These are phyloP conservation scores for Blastobotrys serpentis DNA, from an alignment of 1,139 yeast genomes.

Conservation along the genomic window DNA sequence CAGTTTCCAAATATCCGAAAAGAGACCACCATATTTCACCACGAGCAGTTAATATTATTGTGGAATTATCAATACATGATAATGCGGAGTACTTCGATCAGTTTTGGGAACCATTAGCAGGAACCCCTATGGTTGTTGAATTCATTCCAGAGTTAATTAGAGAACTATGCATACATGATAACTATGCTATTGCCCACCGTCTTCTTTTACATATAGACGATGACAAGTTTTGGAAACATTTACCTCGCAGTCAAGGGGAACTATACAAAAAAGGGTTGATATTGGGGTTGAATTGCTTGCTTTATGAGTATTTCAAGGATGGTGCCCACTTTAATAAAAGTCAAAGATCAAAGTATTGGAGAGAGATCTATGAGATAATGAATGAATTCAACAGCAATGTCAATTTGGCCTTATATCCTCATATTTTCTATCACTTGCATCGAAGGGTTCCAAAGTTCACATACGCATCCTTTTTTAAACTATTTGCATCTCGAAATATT, in stretches of 20 bases:
- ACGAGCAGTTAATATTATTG: background rate
- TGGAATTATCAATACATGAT: background rate
- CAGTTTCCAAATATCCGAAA: background rate
- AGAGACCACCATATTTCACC: conserved; percentile 1
- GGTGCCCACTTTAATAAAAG: background rate
- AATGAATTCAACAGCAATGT: conserved; percentile 19
- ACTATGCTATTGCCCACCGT: conserved; percentile 8
- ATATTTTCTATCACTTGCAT: conserved; percentile 22
- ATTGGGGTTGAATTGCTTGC: conserved; percentile 24
- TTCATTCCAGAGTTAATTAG: conserved; percentile 22
- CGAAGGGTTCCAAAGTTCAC: conserved; percentile 23
- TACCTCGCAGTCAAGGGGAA: background rate
- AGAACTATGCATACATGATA: background rate
- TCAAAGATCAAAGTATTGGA: conserved; percentile 19
- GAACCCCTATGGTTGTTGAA: conserved; percentile 21
- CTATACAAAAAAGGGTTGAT: conserved; percentile 12
- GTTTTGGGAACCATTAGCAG: conserved; percentile 21
- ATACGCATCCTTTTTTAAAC: conserved; percentile 24
- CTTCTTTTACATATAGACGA: conserved; percentile 11
- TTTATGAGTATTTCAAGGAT: conserved; percentile 10
- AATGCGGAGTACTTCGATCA: conserved; percentile 7
- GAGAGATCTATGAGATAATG: conserved; percentile 20
- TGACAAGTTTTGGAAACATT: background rate
- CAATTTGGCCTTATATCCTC: conserved; percentile 21
- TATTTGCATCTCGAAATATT: conserved; percentile 23